These are phyloP conservation scores for Phaeosphaeriaceae sp. DNA, from an alignment of 2,329 filamentous ascomycete species.

Conservation along the genomic window DNA sequence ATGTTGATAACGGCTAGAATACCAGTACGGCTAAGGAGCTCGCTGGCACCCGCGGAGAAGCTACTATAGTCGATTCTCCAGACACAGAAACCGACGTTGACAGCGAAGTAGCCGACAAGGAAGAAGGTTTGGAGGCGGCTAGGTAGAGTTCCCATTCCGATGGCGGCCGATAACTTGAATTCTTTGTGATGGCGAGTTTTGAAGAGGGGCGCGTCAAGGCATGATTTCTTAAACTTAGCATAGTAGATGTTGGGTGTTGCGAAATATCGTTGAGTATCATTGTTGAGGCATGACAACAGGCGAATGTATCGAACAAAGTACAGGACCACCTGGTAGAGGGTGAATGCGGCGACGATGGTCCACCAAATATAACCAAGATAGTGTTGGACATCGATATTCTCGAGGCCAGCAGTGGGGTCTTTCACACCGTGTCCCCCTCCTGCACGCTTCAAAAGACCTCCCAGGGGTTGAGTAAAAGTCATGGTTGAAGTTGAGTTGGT, in stretches of 20 bases:
- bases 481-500: conserved; percentile 23
- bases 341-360: conserved; percentile 66
- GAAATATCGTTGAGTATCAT: conserved; percentile 82
- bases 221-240: conserved; percentile 54
- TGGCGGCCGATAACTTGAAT: conserved; percentile 57
- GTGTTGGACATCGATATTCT: conserved; percentile 45
- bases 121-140: conserved; percentile 57
- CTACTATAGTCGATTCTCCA: conserved; percentile 67
- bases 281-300: conserved; percentile 75
- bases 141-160: conserved; percentile 58
- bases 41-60: conserved; percentile 76
- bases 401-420: conserved; percentile 34
- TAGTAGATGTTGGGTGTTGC: conserved; percentile 63
- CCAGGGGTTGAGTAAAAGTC: conserved; percentile 28
- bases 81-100: conserved; percentile 55
- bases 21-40: conserved; percentile 69
- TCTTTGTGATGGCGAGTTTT: conserved; percentile 58
- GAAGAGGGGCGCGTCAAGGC: conserved; percentile 56
- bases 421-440: conserved; percentile 28
- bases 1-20: conserved; percentile 77
- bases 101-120: conserved; percentile 56
- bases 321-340: conserved; percentile 70
- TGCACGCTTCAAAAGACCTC: conserved; percentile 27
- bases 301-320: conserved; percentile 72
- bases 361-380: conserved; percentile 59